Evolutionary conservation across 305 asterid species (phyloP).

Genomic region (Lippia alba): DNA sequence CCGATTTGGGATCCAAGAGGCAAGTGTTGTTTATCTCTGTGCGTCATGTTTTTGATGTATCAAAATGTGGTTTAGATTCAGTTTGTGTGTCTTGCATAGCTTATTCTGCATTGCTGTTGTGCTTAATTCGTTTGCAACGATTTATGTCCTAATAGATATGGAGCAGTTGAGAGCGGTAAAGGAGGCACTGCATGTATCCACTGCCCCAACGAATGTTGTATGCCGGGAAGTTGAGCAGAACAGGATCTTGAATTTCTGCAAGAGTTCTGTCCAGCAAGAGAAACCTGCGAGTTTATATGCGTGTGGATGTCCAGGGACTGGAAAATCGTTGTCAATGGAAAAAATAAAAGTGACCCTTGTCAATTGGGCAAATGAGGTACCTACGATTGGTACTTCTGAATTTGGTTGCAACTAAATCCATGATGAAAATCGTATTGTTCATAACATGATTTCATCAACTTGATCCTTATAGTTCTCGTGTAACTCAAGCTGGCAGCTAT

Average conservation of each 20-base stretch:
- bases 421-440: background rate
- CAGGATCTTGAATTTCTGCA: constrained; percentile 75
- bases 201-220: constrained; percentile 57
- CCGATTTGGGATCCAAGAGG: constrained; percentile 82
- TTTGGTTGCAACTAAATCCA: constrained; percentile 10
- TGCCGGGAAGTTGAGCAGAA: constrained; percentile 85
- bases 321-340: constrained; percentile 86
- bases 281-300: constrained; percentile 85
- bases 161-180: constrained; percentile 74
- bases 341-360: constrained; percentile 60
- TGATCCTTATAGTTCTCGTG: background rate
- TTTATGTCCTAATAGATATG: constrained; percentile 47
- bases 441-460: background rate
- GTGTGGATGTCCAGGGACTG: constrained; percentile 99
- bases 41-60: background rate
- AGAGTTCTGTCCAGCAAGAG: constrained; percentile 65
- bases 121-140: constrained; percentile 14
- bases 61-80: background rate
- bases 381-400: constrained; percentile 1
- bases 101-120: constrained; percentile 9
- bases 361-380: constrained; percentile 85
- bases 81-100: background rate
- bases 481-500: constrained; percentile 10
- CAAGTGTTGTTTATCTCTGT: constrained; percentile 31
- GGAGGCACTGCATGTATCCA: constrained; percentile 85